These are phyloP conservation scores for Prototheca cutis DNA, from an alignment of 163 green algal genomes.

Conservation along the genomic window DNA sequence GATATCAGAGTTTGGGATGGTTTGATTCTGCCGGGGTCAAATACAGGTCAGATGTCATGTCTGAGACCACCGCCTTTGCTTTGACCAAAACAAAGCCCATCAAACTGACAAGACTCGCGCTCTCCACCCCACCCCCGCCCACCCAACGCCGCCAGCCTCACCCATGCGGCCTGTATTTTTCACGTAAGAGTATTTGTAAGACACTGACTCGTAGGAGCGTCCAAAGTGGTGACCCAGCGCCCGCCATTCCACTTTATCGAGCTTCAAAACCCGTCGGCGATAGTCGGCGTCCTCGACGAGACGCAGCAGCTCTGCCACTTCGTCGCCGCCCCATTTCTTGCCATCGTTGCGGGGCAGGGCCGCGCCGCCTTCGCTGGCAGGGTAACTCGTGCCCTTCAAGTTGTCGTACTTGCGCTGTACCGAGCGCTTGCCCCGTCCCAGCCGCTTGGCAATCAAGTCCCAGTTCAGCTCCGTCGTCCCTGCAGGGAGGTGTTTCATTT, in stretches of 20 bases:
- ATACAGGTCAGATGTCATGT: too few relatives aligned
- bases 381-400: conserved; percentile 14
- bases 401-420: conserved; percentile 41
- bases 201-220: conserved; percentile 29
- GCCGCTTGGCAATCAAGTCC: conserved; percentile 27
- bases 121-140: not conserved
- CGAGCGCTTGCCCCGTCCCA: conserved; percentile 28
- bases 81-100: too few relatives aligned
- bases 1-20: too few relatives aligned
- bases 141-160: not conserved
- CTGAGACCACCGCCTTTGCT: too few relatives aligned
- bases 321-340: conserved; percentile 31
- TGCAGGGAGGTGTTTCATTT: too few relatives aligned
- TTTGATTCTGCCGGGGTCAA: too few relatives aligned
- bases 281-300: conserved; percentile 30
- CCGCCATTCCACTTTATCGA: conserved; percentile 34
- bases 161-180: conserved; percentile 29
- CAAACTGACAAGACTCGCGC: not conserved
- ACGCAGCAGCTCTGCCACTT: conserved; percentile 24
- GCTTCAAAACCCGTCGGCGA: conserved; percentile 10
- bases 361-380: not conserved
- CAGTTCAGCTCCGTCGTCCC: conserved; percentile 27
- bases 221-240: conserved; percentile 30
- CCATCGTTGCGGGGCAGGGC: conserved; percentile 31
- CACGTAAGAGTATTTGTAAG: conserved; percentile 33